Evolutionary conservation across 163 green algal species (phyloP), one percentile per base, ranked within the genome.

Genomic region (Prototheca cutis): DNA sequence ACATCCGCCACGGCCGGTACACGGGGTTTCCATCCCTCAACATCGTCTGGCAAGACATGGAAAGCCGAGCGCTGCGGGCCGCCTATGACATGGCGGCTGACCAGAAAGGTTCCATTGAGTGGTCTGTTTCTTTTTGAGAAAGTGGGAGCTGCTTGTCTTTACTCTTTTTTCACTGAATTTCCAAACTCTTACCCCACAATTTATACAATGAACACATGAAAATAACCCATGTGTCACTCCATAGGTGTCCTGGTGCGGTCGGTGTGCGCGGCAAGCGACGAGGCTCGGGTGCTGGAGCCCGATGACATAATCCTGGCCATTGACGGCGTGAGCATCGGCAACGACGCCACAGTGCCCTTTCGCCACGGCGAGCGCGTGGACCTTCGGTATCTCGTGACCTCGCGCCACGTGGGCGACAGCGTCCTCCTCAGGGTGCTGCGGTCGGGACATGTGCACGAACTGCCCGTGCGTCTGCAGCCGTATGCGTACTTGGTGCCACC

Each of bases 291-390:
- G 21, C 73, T 95, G 34, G 65, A 70, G 36, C 36, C 74, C 0
- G 78, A 85, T 51, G 66, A 74, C 62, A 39, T 74, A 29, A 53
- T 95, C 33, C 68, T 90, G 67, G 34, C 63, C 0, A 95, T 96
- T 64, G 88, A 96, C 42, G 87, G 84, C 17, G 63, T 88, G 15
- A 63, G 78, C 23, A 47, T 96, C 47, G 81, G 82, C 21, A 86
- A 80, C 59, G 90, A 98, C 61, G 91, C 91, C 62, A 95, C 90
- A 18, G 90, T 98, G 29, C 84, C 85, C 17, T 98, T 98, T 77
- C 78, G 84, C 40, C 83, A 77, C 3, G 85, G 87, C 6, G 90
- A 97, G 83, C 82, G 91, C 53, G 96, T 98, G 57, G 75, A 78
- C 4, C 97, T 97, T 77, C 49, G 48, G 39, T 93, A 92, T 79